Base-by-base conservation (phyloP, 371 early-diverging fungal genomes). In the Zychaea mexicana region DNA sequence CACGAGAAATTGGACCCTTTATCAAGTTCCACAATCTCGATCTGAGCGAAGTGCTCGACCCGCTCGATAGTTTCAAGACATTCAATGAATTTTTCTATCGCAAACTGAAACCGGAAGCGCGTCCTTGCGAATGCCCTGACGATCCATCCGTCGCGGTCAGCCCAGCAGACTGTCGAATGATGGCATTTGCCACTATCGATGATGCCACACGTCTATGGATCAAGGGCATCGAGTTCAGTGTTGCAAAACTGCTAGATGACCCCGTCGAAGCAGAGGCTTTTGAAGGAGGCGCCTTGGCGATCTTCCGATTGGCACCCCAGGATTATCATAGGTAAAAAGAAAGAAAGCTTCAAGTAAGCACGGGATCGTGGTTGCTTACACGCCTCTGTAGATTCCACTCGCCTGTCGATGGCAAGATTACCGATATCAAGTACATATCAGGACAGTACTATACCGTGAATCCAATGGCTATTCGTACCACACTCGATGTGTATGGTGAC, bases 61-160 rank as follows among this genome's bases (percentile, higher is more conserved):
- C 95, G 0, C 63, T 91, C 9, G 79, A 86, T 17, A 81, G 74
- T 42, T 96, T 91, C 64, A 76, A 81, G 45, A 91, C 84, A 13
- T 94, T 96, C 67, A 96, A 94, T 66, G 88, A 94, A 64, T 96
- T 96, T 78, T 94, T 94, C 66, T 94, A 92, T 75, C 85, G 96
- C 53, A 88, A 86, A 53, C 79, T 96, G 15, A 94, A 93, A 62
- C 90, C 92, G 1, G 77, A 70, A 9, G 80, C 90, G 2, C 83
- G 96, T n/a, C 71, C 72, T 0, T 73, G 90, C 46, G 88, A 85
- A n/a, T 76, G 77, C 0, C 83, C 85, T 3, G 86, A 85, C 10
- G 78, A 93, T 60, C 85, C 90, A 7, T 74, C 71, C 2, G 87
- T 94, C 0, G 83, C 82, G 2, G 90, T 93, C 5, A 90, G 90